Base-by-base conservation (phyloP, 169 alveolate genomes). In the Eimeria tenella region DNA sequence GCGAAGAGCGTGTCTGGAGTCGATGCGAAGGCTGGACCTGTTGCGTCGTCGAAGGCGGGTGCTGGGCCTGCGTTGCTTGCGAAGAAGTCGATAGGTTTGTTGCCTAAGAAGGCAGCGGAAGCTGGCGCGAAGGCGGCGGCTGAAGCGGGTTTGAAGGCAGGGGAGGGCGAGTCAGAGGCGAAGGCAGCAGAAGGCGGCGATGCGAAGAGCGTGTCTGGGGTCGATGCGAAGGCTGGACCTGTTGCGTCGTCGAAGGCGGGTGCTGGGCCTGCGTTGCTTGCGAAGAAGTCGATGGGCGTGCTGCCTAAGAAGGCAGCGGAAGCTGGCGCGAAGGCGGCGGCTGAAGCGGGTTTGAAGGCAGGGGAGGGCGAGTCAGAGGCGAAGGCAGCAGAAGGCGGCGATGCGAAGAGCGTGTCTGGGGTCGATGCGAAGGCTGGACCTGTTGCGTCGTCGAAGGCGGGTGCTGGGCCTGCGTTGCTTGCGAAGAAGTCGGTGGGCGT, bases 21-120 rank as follows among this genome's bases (percentile, higher is more conserved):
- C 49, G 86, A 75, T 11, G 86, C 65, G 9, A 75, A 75, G 63
- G 62, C 31, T 4, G 86, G 11, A 55, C 19, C 1, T 0, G 55
- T n/a, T 42, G 25, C 84, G 11, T n/a, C 60, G 60, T 0, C 56
- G 60, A 74, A 74, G 25, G 23, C 60, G 31, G 15, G 25, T 5
- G 52, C 58, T 42, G n/a, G n/a, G n/a, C 86, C 86, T 49, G 42
- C 86, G 31, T 52, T 77, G 68, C 70, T 77, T 52, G 68, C 87
- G 53, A 77, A 77, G 87, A 77, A 77, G 83, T 42, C 83, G 11
- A 31, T 73, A 58, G 17, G 31, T 42, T n/a, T 73, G 83, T 42
- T 73, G 83, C 83, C 83, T 2, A 73, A 73, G 83, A 73, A 73
- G 83, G 83, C 83, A 7, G 83, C 49, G 83, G 83, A 31, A 58